Evolutionary conservation across 2,329 filamentous ascomycete species (phyloP).

Genomic region (Lecanosticta acicola): DNA sequence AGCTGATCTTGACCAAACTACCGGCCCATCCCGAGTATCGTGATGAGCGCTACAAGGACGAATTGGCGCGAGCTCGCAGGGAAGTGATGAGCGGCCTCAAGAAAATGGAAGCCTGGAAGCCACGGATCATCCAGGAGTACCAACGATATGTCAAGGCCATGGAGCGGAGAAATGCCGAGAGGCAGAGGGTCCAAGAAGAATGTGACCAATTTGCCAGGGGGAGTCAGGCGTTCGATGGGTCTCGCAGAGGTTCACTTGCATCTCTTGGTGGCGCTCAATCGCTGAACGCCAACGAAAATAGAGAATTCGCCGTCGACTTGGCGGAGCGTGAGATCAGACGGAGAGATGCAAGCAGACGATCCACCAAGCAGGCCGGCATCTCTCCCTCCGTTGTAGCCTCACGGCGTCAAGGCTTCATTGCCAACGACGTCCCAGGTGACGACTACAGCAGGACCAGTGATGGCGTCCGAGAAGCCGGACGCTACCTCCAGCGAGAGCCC

Average conservation of each 20-base stretch:
- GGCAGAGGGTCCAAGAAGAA: slow-evolving; percentile 20
- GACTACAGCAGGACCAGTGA: slow-evolving; percentile 10
- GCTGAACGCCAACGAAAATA: slow-evolving; percentile 64
- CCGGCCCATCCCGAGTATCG: slow-evolving; percentile 70
- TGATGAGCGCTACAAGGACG: slow-evolving; percentile 53
- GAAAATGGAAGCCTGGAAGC: slow-evolving; percentile 72
- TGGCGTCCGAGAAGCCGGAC: slow-evolving; percentile 25
- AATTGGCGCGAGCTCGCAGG: slow-evolving; percentile 53
- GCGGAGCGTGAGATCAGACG: slow-evolving; percentile 67
- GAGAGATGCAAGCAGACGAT: slow-evolving; percentile 54
- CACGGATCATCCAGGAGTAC: slow-evolving; percentile 66
- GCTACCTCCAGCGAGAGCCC: slow-evolving; percentile 16
- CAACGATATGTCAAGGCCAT: slow-evolving; percentile 58
- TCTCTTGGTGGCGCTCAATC: slow-evolving; percentile 16
- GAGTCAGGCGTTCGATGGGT: slow-evolving; percentile 7
- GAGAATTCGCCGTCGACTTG: slow-evolving; percentile 69
- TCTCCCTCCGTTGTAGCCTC: slow-evolving; percentile 38
- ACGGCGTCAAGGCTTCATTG: slow-evolving; percentile 26
- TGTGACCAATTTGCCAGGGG: slow-evolving; percentile 13
- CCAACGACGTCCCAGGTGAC: slow-evolving; percentile 16
- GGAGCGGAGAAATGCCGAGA: slow-evolving; percentile 34
- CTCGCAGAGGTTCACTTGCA: slow-evolving; percentile 17
- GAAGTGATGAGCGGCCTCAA: slow-evolving; percentile 60
- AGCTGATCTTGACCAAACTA: slow-evolving; percentile 73
- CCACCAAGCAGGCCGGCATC: slow-evolving; percentile 50